Conservation (phyloP, 208 protist genomes). For the Strigomonas culicis region DNA sequence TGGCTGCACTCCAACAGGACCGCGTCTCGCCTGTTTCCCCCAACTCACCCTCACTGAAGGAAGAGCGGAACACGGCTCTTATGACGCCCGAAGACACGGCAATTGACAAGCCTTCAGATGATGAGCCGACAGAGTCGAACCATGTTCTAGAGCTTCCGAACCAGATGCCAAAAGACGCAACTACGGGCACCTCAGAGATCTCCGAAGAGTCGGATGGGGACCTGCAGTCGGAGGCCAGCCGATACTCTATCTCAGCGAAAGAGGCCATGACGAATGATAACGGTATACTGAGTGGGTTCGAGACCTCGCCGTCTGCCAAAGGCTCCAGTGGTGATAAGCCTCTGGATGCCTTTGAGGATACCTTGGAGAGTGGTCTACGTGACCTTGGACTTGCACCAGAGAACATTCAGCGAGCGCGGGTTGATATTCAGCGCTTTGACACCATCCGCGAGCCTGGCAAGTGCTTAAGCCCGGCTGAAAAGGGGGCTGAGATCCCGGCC, state of each 20-base stretch:
- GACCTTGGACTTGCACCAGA: conserved; percentile 30
- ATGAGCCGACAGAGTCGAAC: too few relatives aligned
- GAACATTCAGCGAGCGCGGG: conserved; percentile 29
- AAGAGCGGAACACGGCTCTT: too few relatives aligned
- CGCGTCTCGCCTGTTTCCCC: too few relatives aligned
- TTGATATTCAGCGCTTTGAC: conserved; percentile 64
- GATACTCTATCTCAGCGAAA: conserved; percentile 17
- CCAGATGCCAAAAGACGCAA: background rate
- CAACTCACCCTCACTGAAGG: too few relatives aligned
- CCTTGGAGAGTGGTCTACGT: conserved; percentile 27
- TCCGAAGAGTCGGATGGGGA: conserved; percentile 3
- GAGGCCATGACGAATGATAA: conserved; percentile 48
- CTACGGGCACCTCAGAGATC: background rate
- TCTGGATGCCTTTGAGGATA: conserved; percentile 50
- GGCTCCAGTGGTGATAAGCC: too few relatives aligned
- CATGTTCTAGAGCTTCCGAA: background rate
- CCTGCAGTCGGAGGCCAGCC: conserved; percentile 14
- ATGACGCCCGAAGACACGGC: too few relatives aligned
- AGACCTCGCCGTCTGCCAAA: conserved; percentile 6
- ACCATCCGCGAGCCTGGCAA: conserved; percentile 76
- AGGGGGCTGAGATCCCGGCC: conserved; percentile 35
- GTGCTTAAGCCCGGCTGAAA: conserved; percentile 63
- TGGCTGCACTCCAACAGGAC: too few relatives aligned
- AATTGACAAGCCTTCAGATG: too few relatives aligned
- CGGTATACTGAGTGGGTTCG: conserved; percentile 36